A percentile compares a stretch with the other conserved stretches of the same genome.
These are phyloP conservation scores for Lophiostoma macrostomum DNA, from an alignment of 495 filamentous ascomycete species.

Conservation along the genomic window DNA sequence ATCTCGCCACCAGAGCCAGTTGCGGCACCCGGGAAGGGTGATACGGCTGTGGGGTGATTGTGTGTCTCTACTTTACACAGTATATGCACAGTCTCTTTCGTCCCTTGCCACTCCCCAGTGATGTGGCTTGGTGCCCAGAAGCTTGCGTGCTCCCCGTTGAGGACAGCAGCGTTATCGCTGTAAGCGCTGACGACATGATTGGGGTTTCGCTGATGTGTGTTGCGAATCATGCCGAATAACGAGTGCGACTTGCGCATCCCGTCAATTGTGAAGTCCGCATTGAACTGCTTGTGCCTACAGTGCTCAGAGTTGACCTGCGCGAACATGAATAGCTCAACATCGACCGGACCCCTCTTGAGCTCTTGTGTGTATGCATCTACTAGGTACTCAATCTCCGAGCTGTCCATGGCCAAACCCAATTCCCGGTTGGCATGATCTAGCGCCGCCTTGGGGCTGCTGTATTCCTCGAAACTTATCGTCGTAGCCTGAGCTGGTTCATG, in stretches of 20 bases:
- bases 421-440: slow-evolving; percentile 78
- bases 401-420: slow-evolving; percentile 81
- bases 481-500: slow-evolving; percentile 66
- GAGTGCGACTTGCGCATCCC: slow-evolving; percentile 71
- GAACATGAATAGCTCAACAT: slow-evolving; percentile 99
- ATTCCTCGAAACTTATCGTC: slow-evolving; percentile 65
- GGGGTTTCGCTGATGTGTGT: slow-evolving; percentile 79
- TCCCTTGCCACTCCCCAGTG: slow-evolving; percentile 83
- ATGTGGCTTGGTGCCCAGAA: slow-evolving; percentile 82
- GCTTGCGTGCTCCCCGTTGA: slow-evolving; percentile 69
- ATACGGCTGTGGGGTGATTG: slow-evolving; percentile 95
- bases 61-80: slow-evolving; percentile 97
- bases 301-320: slow-evolving; percentile 92
- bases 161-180: slow-evolving; percentile 93
- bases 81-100: slow-evolving; percentile 83
- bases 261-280: slow-evolving; percentile 96
- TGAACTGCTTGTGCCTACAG: slow-evolving; percentile 81
- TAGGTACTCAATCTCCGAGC: slow-evolving; percentile 89
- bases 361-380: slow-evolving; percentile 76
- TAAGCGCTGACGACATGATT: slow-evolving; percentile 87
- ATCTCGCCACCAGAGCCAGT: slow-evolving; percentile 96
- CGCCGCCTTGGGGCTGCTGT: slow-evolving; percentile 60
- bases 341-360: slow-evolving; percentile 68
- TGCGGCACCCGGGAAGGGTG: slow-evolving; percentile 80
- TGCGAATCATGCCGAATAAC: slow-evolving; percentile 92